Evolutionary conservation across 2,329 filamentous ascomycete genomes (phyloP).

Genomic region (Xylariales sp.): DNA sequence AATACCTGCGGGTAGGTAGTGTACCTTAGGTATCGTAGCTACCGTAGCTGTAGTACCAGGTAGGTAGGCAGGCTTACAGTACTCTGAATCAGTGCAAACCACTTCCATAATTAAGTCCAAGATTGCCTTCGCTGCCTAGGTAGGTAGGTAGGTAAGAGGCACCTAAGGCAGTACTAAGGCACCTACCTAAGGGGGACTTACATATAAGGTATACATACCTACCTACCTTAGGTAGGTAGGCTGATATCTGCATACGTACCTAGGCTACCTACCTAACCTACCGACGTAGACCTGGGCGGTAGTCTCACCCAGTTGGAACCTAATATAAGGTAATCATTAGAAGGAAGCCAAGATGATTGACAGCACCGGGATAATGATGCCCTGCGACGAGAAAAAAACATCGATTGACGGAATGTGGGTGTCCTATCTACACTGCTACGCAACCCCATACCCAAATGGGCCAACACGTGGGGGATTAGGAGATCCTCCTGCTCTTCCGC

Average conservation of each 20-base stretch:
- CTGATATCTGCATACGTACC: too few species aligned
- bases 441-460: background rate
- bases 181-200: too few species aligned
- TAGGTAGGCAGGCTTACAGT: background rate
- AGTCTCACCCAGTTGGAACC: too few species aligned
- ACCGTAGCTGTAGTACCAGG: too few species aligned
- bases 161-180: too few species aligned
- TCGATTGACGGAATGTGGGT: background rate
- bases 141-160: too few species aligned
- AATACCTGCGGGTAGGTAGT: background rate
- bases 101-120: too few species aligned
- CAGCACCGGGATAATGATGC: background rate
- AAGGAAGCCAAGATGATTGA: background rate
- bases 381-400: background rate
- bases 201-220: too few species aligned
- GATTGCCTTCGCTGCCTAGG: too few species aligned
- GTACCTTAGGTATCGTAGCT: background rate
- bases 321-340: background rate
- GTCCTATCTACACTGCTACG: background rate
- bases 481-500: background rate
- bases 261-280: background rate
- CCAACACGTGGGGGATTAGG: constrained; percentile 6
- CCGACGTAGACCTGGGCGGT: too few species aligned
- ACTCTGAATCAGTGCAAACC: too few species aligned
- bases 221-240: too few species aligned